Conservation (phyloP, 495 filamentous ascomycete genomes). For the Lepidopterella palustris region DNA sequence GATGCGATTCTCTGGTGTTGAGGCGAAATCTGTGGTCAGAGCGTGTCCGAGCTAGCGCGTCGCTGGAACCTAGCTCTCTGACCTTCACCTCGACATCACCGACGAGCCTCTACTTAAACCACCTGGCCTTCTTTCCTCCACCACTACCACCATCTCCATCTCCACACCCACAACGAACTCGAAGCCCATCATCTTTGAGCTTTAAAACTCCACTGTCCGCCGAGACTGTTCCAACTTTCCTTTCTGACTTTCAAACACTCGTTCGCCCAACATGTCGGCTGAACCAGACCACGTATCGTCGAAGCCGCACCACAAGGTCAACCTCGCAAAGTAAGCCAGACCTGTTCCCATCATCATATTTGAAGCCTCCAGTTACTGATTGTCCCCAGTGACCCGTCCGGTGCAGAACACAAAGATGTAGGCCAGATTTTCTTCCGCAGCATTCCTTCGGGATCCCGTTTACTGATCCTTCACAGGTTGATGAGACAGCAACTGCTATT, state of each 20-base stretch:
- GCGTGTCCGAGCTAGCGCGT: neutral
- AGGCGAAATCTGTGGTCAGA: neutral
- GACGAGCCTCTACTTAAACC: neutral
- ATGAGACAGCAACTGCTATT: slow-evolving; percentile 94
- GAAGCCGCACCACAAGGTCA: slow-evolving; percentile 91
- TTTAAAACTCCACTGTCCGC: neutral
- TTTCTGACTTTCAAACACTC: neutral
- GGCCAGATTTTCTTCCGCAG: slow-evolving; percentile 31
- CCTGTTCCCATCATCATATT: slow-evolving; percentile 1
- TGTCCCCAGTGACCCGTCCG: slow-evolving; percentile 70
- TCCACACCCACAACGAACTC: neutral
- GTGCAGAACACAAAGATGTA: slow-evolving; percentile 81
- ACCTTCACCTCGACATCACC: slow-evolving; percentile 4
- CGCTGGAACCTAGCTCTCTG: neutral
- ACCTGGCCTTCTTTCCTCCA: neutral
- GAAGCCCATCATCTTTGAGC: neutral
- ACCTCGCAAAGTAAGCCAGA: slow-evolving; percentile 65
- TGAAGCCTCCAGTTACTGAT: slow-evolving; percentile 36
- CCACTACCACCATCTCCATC: neutral
- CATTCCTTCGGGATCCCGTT: slow-evolving; percentile 9
- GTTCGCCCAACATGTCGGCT: slow-evolving; percentile 50
- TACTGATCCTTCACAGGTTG: slow-evolving; percentile 50
- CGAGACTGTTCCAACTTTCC: neutral
- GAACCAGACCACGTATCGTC: slow-evolving; percentile 60
- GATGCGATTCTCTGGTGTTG: neutral